Base-by-base conservation (phyloP, 1,139 yeast genomes). In the Lodderomyces jiufengensis region DNA sequence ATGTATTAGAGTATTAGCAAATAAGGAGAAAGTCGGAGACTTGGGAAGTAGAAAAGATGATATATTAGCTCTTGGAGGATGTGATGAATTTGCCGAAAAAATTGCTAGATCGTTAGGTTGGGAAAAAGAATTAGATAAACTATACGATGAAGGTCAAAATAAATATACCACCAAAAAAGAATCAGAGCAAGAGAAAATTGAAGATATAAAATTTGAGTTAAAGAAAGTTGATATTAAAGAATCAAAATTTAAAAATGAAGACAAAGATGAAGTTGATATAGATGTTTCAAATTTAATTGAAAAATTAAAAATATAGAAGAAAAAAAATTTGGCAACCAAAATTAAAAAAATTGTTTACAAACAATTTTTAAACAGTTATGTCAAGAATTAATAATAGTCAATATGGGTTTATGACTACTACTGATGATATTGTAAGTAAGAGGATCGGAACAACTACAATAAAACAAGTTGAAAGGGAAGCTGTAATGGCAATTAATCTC, bases 11-110 rank as follows among this genome's bases (percentile, higher is more conserved):
- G 77, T 83, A 0, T 66, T 90, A 42, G 72, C 87, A 24, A 90
- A 92, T 53, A 70, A 73, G 39, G 96, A 85, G 41, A 51, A 61
- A 0, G 97, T 86, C 4, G 97, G 97, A 0, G 82, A 77, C 45
- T 42, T 59, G 9, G 65, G 72, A 9, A 52, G 49, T 27, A 66
- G 95, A 41, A 57, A 70, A 22, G 48, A 68, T 1, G 97, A 90
- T 54, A 57, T 83, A 9, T 48, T 86, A 3, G 57, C 75, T 3
- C 57, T 81, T 18, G 77, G 78, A 2, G 73, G 74, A 36, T 80
- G 95, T 45, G 97, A 88, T 49, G 59, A 51, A 9, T 70, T 80
- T 35, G 84, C 82, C 0, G 69, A 66, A 23, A 52, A 57, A 28
- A 53, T 88, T 29, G 78, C 78, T 13, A 59, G 64, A 14, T 50